These are phyloP conservation scores for Lablab purpureus DNA, from an alignment of 306 rosid species.

Conservation along the genomic window DNA sequence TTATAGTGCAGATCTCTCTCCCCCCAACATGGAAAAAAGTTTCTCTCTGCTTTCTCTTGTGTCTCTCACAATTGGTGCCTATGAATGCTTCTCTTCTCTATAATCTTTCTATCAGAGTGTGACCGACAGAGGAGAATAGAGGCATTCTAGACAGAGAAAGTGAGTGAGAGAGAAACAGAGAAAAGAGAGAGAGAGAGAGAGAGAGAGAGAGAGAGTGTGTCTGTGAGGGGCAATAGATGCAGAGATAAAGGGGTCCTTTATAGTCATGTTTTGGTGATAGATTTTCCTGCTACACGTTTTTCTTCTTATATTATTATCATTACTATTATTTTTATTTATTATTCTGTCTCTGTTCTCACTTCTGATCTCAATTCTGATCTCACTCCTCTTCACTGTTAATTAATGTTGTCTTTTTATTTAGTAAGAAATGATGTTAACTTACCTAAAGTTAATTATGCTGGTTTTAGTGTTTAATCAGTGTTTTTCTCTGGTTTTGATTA, in stretches of 20 bases:
- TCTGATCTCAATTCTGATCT: neutral
- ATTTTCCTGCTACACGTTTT: conserved; percentile 37
- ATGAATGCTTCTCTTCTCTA: conserved; percentile 47
- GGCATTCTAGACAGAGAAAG: conserved; percentile 49
- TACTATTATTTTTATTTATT: neutral
- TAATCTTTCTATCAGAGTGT: conserved; percentile 34
- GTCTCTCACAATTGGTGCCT: conserved; percentile 40
- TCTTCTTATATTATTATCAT: neutral
- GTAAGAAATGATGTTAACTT: neutral
- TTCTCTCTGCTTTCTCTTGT: neutral
- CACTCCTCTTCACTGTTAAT: neutral
- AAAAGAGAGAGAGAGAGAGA: neutral
- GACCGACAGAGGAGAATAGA: conserved; percentile 50
- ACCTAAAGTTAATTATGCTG: neutral
- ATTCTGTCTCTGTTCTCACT: neutral
- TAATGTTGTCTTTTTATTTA: neutral
- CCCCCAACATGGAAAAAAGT: conserved; percentile 19
- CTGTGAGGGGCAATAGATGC: conserved; percentile 39
- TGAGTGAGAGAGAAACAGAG: conserved; percentile 16
- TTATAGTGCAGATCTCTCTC: conserved; percentile 41
- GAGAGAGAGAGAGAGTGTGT: neutral
- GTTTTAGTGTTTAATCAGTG: neutral
- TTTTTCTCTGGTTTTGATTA: neutral
- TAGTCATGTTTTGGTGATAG: conserved; percentile 57
- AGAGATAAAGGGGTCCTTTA: conserved; percentile 57